Percentiles rank a stretch among this genome's conserved stretches.
Conservation (phyloP, 805 yeast species). For the Saturnispora ahearnii region DNA sequence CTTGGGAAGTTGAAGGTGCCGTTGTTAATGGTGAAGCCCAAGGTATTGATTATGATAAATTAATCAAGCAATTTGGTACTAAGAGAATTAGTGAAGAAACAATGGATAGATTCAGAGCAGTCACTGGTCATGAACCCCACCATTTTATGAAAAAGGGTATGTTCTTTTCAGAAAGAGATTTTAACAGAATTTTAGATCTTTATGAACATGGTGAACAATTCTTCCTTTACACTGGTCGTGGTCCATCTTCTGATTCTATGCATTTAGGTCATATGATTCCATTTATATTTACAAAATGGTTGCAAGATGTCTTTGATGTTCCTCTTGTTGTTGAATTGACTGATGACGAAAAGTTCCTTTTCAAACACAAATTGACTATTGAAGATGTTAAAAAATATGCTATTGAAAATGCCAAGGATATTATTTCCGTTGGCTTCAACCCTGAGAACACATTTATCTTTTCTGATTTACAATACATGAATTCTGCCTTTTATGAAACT, state of each 20-base stretch:
- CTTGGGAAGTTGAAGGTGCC: conserved; percentile 99
- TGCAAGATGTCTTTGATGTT: conserved; percentile 94
- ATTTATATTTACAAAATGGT: conserved; percentile 91
- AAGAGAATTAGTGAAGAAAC: conserved; percentile 59
- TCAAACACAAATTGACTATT: conserved; percentile 83
- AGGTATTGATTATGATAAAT: conserved; percentile 84
- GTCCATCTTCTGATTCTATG: conserved; percentile 90
- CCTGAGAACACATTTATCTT: conserved; percentile 93
- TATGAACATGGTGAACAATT: conserved; percentile 94
- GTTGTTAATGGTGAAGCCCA: conserved; percentile 90
- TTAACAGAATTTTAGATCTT: conserved; percentile 65
- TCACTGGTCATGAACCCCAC: conserved; percentile 90
- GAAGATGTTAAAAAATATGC: conserved; percentile 81
- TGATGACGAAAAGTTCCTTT: conserved; percentile 94
- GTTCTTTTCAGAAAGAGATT: conserved; percentile 87
- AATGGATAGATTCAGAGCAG: conserved; percentile 60
- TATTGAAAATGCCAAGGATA: conserved; percentile 79
- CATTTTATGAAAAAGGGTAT: conserved; percentile 83
- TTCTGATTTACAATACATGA: conserved; percentile 88
- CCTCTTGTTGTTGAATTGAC: conserved; percentile 91
- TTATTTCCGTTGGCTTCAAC: conserved; percentile 88
- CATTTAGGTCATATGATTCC: conserved; percentile 98
- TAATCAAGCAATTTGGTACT: conserved; percentile 84
- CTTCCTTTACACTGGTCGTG: conserved; percentile 94
- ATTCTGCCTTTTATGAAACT: conserved; percentile 87